A percentile compares a stretch with the other conserved stretches of the same genome.
phyloP scores from a whole-genome alignment of 495 filamentous ascomycete genomes.

The Sabuloglossum arenarium region DNA sequence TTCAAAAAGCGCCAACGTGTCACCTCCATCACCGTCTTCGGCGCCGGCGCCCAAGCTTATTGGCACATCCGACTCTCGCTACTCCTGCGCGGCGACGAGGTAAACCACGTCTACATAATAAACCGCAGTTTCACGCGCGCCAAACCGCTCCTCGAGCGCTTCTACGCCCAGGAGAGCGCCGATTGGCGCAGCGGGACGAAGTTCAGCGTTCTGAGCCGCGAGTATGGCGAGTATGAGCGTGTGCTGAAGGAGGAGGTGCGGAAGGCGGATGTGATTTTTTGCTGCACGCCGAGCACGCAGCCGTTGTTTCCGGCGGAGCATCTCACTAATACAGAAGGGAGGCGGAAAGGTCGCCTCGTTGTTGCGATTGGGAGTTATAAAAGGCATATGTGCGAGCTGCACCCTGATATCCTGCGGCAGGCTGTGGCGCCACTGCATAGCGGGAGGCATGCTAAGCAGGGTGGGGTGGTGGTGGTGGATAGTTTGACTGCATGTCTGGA shows the following conservation, averaged over 20 bases:
- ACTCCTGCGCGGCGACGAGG: conserved; percentile 45
- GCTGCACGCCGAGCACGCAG: conserved; percentile 40
- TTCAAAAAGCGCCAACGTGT: conserved; percentile 48
- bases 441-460: conserved; percentile 33
- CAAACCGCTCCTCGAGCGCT: conserved; percentile 29
- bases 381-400: conserved; percentile 68
- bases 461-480: conserved; percentile 69
- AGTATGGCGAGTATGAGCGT: conserved; percentile 48
- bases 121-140: conserved; percentile 49
- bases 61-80: conserved; percentile 82
- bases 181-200: conserved; percentile 36
- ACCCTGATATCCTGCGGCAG: conserved; percentile 48
- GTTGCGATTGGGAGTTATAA: conserved; percentile 71
- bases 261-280: conserved; percentile 59
- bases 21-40: conserved; percentile 63
- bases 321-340: conserved; percentile 45
- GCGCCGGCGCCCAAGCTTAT: conserved; percentile 76
- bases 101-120: conserved; percentile 60
- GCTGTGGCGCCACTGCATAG: conserved; percentile 35
- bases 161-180: conserved; percentile 31
- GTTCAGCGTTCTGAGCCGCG: conserved; percentile 48
- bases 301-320: conserved; percentile 42
- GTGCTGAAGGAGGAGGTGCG: conserved; percentile 45
- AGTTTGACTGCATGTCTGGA: conserved; percentile 55
- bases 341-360: conserved; percentile 57